Evolutionary conservation across 192 early-diverging fungal species (phyloP), one percentile per base, ranked within the genome.

Genomic region (Backusella morwellensis): DNA sequence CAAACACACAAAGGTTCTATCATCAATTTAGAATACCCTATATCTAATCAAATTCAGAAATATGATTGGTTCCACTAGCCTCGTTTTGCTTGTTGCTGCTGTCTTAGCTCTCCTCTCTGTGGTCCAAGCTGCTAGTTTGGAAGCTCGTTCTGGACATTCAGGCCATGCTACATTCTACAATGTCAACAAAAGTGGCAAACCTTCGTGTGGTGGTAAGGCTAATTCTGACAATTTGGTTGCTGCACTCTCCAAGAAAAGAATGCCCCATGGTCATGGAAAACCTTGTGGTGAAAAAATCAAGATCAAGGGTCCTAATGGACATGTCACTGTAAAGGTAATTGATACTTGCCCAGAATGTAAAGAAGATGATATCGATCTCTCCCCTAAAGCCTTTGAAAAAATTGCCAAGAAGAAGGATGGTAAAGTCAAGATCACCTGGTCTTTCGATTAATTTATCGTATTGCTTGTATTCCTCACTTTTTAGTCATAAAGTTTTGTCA

Each of bases 311-410:
- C 84, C 83, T 23, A 81, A 84, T 44, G 87, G 80, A n/a, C 35
- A 76, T 1, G 82, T 87, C 9, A 71, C 69, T 44, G 88, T 84
- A 35, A 88, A 74, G 44, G 80, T 88, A 42, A 78, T 86, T 21
- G 88, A 90, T 69, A 86, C 81, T 26, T 90, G 89, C 42, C 78
- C 78, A 9, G 72, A 50, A 17, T 90, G 87, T 36, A 21, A 70
- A 2, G 44, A 66, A 6, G 78, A 82, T 17, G 78, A 75, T 35
- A 69, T 90, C 29, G 87, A 88, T 56, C 78, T 88, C n/a, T 81
- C 82, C 6, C 85, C 85, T 32, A 72, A 77, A 0, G 86, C 89
- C 0, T 90, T 87, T 44, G 42, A 73, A 6, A 72, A 79, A 26
- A 81, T 85, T 34, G 85, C 82, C 9, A 73, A 73, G 14, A 70